A percentile compares a stretch with the other conserved stretches of the same genome.
Evolutionary conservation across 169 alveolate species (phyloP).

Genomic region (Cryptosporidium parvum): DNA sequence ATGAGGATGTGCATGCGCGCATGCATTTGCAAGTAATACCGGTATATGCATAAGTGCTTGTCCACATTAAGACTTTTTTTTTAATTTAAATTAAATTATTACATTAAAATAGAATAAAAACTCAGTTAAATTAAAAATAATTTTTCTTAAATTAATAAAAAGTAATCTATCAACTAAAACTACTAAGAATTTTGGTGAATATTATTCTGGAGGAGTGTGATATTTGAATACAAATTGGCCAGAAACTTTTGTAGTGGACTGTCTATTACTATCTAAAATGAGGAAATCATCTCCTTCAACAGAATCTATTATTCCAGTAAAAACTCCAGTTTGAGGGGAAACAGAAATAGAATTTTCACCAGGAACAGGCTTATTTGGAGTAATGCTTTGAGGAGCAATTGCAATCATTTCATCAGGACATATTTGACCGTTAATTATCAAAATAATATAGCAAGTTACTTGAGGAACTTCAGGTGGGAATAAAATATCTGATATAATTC

Average conservation of each 20-base stretch:
- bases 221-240: constrained; percentile 58
- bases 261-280: constrained; percentile 15
- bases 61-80: not conserved
- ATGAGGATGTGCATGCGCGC: constrained; percentile 4
- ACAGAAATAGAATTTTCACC: constrained; percentile 65
- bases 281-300: constrained; percentile 38
- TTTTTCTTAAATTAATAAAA: not conserved
- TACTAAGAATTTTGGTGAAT: not conserved
- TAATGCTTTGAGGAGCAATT: constrained; percentile 65
- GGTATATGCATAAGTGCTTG: not conserved
- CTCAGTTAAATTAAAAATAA: not conserved
- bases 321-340: constrained; percentile 59
- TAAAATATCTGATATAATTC: constrained; percentile 49
- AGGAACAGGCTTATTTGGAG: constrained; percentile 48
- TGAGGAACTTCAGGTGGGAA: constrained; percentile 73
- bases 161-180: not conserved
- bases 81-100: not conserved
- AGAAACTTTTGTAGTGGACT: constrained; percentile 42
- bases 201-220: constrained; percentile 67
- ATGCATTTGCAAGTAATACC: constrained; percentile 1
- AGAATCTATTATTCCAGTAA: constrained; percentile 50
- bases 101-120: not conserved
- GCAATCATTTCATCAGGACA: constrained; percentile 74
- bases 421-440: constrained; percentile 57
- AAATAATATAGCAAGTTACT: constrained; percentile 52